Base-by-base conservation (phyloP, 495 filamentous ascomycete genomes). In the Trichoderma reesei region DNA sequence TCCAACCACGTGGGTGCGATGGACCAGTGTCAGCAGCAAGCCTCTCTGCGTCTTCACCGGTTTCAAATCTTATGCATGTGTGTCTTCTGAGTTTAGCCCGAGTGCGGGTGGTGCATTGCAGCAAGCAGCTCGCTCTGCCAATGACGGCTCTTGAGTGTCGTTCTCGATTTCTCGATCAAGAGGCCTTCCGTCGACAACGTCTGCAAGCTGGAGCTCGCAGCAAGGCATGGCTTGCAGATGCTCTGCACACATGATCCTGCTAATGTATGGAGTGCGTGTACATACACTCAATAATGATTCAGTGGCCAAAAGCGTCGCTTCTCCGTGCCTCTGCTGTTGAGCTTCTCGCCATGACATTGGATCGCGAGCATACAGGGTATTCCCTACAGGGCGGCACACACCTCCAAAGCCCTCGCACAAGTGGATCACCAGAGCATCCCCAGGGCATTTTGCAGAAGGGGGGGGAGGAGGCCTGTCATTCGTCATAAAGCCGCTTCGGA, bases 1-100 rank as follows among this genome's bases (percentile, higher is more conserved):
- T 34, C 26, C 51, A 34, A 56, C 51, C 51, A 56, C 51, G 51
- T 56, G 51, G 51, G 51, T 56, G 31, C 51, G 31, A 33, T 56
- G 51, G 51, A 9, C 51, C 51, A 56, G 18, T 56, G 51, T 56
- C 51, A 56, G 51, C 51, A 56, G 51, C 51, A 56, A 34, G 51
- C 26, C 51, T 26, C 7, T 48, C 20, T 16, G 13, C 8, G 8
- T 18, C n/a, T 48, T 56, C 51, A 56, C 51, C 51, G 51, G 51
- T 34, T 31, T 56, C 51, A 56, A 56, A n/a, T 34, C 34, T 56
- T 56, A 56, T 56, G 51, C 51, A 56, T 56, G 51, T 56, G 11
- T 34, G 51, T n/a, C n/a, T n/a, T n/a, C 26, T 56, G 13, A 9
- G 1, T 20, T 31, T 56, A 56, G 51, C 46, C 31, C 51, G n/a